Evolutionary conservation across 2,329 filamentous ascomycete genomes (phyloP).

Genomic region (Claviceps sp.): DNA sequence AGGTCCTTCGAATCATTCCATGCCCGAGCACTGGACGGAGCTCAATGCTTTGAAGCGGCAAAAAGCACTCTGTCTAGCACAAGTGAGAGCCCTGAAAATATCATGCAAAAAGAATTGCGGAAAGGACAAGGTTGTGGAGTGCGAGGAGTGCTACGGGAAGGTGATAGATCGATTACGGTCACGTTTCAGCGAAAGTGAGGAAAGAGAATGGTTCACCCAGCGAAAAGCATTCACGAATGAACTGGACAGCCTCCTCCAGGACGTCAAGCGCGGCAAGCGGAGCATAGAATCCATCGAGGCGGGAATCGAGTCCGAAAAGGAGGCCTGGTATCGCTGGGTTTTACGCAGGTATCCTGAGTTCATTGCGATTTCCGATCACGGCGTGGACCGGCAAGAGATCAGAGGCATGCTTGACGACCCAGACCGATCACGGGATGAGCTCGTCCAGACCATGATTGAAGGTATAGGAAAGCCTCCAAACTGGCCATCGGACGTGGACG

Average conservation of each 20-base stretch:
- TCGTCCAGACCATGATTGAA: constrained; percentile 23
- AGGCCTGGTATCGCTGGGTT: constrained; percentile 37
- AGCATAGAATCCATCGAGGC: constrained; percentile 33
- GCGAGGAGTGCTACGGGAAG: constrained; percentile 33
- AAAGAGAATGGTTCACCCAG: constrained; percentile 38
- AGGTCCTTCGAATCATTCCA: constrained; percentile 12
- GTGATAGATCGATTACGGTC: constrained; percentile 31
- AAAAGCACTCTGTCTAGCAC: constrained; percentile 23
- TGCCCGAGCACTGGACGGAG: constrained; percentile 27
- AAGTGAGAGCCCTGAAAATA: constrained; percentile 28
- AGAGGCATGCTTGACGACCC: constrained; percentile 23
- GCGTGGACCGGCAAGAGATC: constrained; percentile 19
- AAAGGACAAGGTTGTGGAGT: constrained; percentile 30
- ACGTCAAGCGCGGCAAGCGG: constrained; percentile 29
- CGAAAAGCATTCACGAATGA: constrained; percentile 34
- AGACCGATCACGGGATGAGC: constrained; percentile 22
- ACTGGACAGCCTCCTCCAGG: constrained; percentile 34
- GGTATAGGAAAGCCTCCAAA: constrained; percentile 20
- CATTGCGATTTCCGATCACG: constrained; percentile 18
- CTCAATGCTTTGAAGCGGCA: constrained; percentile 20
- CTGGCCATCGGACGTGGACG: constrained; percentile 21
- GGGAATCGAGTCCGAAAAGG: constrained; percentile 36
- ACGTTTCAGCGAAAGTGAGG: constrained; percentile 21
- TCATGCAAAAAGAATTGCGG: constrained; percentile 30
- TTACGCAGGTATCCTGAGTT: constrained; percentile 26